A percentile compares a stretch with the other conserved stretches of the same genome.
Evolutionary conservation across 345 rosid genomes (phyloP).

Genomic region (Abelmoschus esculentus): DNA sequence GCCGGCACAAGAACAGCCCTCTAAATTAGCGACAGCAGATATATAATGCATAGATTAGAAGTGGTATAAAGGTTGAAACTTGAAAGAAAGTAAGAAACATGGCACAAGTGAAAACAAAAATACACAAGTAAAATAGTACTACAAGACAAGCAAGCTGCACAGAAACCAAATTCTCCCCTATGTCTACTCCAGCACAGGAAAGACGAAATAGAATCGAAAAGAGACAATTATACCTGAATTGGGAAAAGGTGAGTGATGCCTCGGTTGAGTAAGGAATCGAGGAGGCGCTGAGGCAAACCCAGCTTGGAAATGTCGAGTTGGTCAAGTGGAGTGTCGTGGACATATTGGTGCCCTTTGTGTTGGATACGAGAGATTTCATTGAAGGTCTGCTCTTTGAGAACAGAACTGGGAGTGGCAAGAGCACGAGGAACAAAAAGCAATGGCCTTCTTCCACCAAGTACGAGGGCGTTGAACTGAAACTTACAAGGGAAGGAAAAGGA

Average conservation of each 20-base stretch:
- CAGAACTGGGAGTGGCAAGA: slow-evolving; percentile 54
- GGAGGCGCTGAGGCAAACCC: slow-evolving; percentile 70
- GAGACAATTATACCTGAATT: slow-evolving; percentile 46
- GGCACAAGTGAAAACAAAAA: no score
- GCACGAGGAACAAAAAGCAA: slow-evolving; percentile 44
- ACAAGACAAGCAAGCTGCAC: not conserved
- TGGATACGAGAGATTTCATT: slow-evolving; percentile 40
- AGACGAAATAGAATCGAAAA: not conserved
- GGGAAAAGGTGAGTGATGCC: slow-evolving; percentile 93
- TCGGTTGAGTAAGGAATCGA: slow-evolving; percentile 57
- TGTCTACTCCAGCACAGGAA: no score
- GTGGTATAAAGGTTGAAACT: not conserved
- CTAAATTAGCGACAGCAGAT: slow-evolving; percentile 23
- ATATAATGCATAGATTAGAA: not conserved
- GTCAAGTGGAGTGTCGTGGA: slow-evolving; percentile 15
- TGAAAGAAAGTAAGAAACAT: not conserved
- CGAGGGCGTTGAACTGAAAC: slow-evolving; percentile 31
- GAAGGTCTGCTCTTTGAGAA: slow-evolving; percentile 83
- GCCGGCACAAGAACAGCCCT: slow-evolving; percentile 55
- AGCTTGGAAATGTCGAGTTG: slow-evolving; percentile 67
- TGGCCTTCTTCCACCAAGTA: slow-evolving; percentile 14
- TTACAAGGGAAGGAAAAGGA: slow-evolving; percentile 17
- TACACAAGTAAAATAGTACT: not conserved
- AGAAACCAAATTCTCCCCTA: no score
- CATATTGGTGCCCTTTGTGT: slow-evolving; percentile 11